phyloP scores from a whole-genome alignment of 2,329 filamentous ascomycete genomes.

The Kalaharituber pfeilii region DNA sequence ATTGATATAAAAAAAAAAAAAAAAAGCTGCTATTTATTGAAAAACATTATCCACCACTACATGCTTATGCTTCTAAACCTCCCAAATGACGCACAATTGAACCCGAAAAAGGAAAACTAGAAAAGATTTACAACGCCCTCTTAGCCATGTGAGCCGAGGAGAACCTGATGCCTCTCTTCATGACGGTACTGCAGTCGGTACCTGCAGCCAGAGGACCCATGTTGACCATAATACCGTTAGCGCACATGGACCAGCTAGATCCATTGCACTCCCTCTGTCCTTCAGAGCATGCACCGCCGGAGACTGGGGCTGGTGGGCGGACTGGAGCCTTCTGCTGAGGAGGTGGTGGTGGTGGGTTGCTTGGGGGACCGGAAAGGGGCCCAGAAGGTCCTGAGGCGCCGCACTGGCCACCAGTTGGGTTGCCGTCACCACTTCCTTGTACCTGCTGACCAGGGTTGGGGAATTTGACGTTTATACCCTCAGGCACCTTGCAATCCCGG shows the following conservation, averaged over 20 bases:
- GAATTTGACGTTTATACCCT: constrained; percentile 42
- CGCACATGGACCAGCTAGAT: background rate
- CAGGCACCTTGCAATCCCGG: constrained; percentile 39
- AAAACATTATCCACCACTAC: too few relatives aligned
- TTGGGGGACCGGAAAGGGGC: constrained; percentile 4
- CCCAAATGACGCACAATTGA: too few relatives aligned
- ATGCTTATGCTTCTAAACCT: too few relatives aligned
- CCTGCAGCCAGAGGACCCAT: background rate
- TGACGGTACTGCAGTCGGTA: background rate
- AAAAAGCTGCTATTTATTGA: too few relatives aligned
- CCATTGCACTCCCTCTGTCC: background rate
- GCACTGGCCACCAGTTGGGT: constrained; percentile 10
- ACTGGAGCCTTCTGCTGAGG: background rate
- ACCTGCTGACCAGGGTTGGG: constrained; percentile 47
- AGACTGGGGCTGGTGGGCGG: background rate
- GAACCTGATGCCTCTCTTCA: background rate
- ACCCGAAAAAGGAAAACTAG: too few relatives aligned
- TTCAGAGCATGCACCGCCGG: background rate
- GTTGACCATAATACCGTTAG: background rate
- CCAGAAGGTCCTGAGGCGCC: constrained; percentile 26
- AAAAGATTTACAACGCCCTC: background rate
- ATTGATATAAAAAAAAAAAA: too few relatives aligned
- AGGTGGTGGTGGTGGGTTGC: background rate
- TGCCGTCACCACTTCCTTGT: constrained; percentile 17
- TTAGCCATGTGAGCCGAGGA: background rate